Evolutionary conservation across 2,329 filamentous ascomycete species (phyloP), one percentile per base, ranked within the genome.

Genomic region (Ceratocystis papillata): DNA sequence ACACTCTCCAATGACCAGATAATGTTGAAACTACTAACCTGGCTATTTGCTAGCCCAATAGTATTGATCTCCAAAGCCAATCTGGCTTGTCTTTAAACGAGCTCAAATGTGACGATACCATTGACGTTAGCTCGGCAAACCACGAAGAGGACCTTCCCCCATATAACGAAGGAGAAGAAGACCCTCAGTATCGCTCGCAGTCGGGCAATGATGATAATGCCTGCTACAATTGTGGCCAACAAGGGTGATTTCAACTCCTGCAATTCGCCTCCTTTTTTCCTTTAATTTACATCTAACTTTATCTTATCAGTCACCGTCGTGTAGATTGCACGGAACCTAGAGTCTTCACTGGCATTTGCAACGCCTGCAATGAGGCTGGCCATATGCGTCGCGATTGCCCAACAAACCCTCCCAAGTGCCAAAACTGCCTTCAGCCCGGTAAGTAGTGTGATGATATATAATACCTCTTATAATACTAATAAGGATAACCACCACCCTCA

Each of bases 361-460:
- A 73, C 44, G 78, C 75, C 69, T 84, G 81, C 74, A 76, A 78
- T 66, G 72, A 81, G 70, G 74, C 77, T 28, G 82, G 81, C 4
- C 82, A 84, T 70, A 75, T 83, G 70, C 76, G 81, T 63, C 79
- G 81, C 22, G 84, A 87, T 63, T 91, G 88, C 69, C 86, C 86
- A 1, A 74, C 80, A 1, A 82, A 82, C 69, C 79, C 80, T 5
- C 77, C 84, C 1, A 68, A 79, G 7, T 89, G 86, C 74, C 78
- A 78, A 62, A 85, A 87, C 71, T 89, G 87, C 71, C 76, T 33
- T 17, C 55, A 59, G 80, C 37, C 74, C 84, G 69, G 80, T 83
- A 71, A 85, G 85, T 84, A 72, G 69, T 75, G 70, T 17, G 15
- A 15, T 30, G 2, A 30, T 10, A n/a, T 25, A 37, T 5, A 8